phyloP scores from a whole-genome alignment of 164 flowering plant species.

The Sedum album region DNA sequence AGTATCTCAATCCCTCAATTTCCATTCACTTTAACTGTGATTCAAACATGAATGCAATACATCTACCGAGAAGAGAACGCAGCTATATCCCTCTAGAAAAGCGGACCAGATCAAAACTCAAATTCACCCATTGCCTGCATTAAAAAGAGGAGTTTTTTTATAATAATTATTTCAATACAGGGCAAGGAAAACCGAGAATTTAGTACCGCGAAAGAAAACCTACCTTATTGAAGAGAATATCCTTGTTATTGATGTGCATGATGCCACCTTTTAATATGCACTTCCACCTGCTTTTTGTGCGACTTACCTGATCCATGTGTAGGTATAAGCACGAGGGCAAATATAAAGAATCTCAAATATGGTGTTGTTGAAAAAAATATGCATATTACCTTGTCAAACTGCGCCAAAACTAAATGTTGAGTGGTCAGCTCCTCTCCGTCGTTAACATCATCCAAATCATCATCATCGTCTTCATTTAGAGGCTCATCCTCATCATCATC shows the following conservation, averaged over 20 bases:
- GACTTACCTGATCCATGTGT: slow-evolving; percentile 46
- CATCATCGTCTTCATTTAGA: neutral
- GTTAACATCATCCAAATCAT: neutral
- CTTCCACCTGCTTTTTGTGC: slow-evolving; percentile 26
- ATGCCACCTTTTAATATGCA: slow-evolving; percentile 88
- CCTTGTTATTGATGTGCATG: slow-evolving; percentile 79
- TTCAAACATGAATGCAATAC: neutral
- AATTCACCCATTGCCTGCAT: neutral
- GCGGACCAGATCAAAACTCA: no score
- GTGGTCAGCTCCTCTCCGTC: neutral
- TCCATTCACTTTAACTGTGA: no score
- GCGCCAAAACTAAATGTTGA: neutral
- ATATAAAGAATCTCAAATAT: neutral
- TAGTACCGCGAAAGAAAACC: neutral
- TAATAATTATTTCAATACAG: no score
- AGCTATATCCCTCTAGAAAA: neutral
- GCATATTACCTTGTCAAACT: neutral
- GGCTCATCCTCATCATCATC: neutral
- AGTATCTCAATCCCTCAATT: no score
- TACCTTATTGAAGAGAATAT: slow-evolving; percentile 89
- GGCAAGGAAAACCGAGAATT: no score
- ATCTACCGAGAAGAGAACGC: neutral
- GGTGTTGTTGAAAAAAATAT: neutral
- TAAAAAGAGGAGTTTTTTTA: neutral
- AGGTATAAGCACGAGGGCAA: neutral